Conservation (phyloP, 225 moss, liverwort and hornwort genomes). For the Physcomitrium patens region DNA sequence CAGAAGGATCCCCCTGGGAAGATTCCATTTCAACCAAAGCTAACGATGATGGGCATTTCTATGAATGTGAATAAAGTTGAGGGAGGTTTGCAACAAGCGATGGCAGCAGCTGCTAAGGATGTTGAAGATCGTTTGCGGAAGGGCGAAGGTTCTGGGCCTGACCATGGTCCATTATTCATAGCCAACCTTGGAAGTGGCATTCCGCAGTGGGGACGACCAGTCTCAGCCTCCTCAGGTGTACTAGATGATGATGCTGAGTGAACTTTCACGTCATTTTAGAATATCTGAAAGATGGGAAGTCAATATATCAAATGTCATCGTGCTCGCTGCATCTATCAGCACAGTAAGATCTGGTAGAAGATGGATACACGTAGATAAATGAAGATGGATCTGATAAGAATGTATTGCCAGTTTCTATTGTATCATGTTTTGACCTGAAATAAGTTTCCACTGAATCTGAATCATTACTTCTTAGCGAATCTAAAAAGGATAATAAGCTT, state of each 20-base stretch:
- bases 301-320: conserved; percentile 16
- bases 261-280: conserved; percentile 17
- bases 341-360: conserved; percentile 22
- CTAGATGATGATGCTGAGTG: conserved; percentile 71
- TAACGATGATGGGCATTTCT: conserved; percentile 98
- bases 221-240: conserved; percentile 63
- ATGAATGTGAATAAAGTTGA: conserved; percentile 91
- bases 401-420: conserved; percentile 17
- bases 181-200: conserved; percentile 84
- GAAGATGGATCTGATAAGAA: conserved; percentile 24
- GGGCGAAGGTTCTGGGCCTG: conserved; percentile 85
- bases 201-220: conserved; percentile 80
- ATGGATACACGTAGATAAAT: conserved; percentile 32
- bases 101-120: conserved; percentile 97
- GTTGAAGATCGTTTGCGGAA: conserved; percentile 95
- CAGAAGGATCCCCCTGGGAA: conserved; percentile 50
- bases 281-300: conserved; percentile 31
- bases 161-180: conserved; percentile 91
- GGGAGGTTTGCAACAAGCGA: conserved; percentile 86
- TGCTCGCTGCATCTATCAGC: conserved; percentile 23
- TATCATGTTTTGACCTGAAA: conserved; percentile 31
- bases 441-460: conserved; percentile 25
- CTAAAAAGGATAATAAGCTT: conserved; percentile 15
- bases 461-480: conserved; percentile 19
- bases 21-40: conserved; percentile 73